Base-by-base conservation (phyloP, 768 basidiomycete genomes). In the Rhizopogon vesiculosus region DNA sequence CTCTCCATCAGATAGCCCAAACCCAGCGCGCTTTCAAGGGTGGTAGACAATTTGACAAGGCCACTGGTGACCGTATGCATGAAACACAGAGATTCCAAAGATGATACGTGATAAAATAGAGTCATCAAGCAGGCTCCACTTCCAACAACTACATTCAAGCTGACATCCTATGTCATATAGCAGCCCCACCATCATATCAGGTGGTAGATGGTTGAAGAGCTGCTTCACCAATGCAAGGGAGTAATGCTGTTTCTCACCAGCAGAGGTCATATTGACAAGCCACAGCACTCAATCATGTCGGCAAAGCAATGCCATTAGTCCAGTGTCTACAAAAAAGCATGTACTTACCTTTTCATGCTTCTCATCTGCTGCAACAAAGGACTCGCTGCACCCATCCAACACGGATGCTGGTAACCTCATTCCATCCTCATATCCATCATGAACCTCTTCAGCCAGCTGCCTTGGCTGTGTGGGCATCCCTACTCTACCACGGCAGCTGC, bases 11-110 rank as follows among this genome's bases (percentile, higher is more conserved):
- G n/a, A n/a, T 4, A 74, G 54, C 0, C 74, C 72, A 41, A 72
- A 52, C 10, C 71, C 70, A 8, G 31, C 18, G 7, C 59, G 31
- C 25, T 73, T 51, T 8, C 68, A 59, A 12, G 74, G 74, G 51
- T 72, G 71, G 51, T 73, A 74, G 0, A 66, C 43, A 1, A 77
- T 48, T 46, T 73, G 72, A 41, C 72, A 73, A 2, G 64, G 51
- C 70, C 72, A 72, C 42, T 71, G 61, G 48, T 73, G 72, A 2
- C 64, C 69, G 48, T 68, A 72, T 0, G 69, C 71, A 55, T 75
- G 73, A 66, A 75, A 70, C 0, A 65, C 70, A 5, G 69, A 69
- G 2, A 69, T 67, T 3, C 61, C 62, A 33, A 69, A 71, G 1
- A 28, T 22, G 9, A 74, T 44, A 8, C 59, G 53, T 1, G 41